These are phyloP conservation scores for Panaeolus cyanescens DNA, from an alignment of 768 basidiomycete genomes.

Conservation along the genomic window DNA sequence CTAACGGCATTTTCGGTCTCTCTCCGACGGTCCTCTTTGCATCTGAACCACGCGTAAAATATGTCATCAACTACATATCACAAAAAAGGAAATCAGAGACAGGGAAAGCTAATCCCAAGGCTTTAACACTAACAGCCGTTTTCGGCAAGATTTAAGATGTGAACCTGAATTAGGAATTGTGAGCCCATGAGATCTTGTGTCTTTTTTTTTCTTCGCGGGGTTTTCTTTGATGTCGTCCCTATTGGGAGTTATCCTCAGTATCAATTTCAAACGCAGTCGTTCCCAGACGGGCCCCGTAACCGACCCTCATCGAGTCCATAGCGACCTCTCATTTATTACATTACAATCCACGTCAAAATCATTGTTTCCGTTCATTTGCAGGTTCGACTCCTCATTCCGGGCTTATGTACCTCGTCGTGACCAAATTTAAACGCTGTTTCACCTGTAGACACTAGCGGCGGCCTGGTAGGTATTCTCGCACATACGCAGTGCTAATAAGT, in stretches of 20 bases:
- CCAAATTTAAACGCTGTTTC: background rate
- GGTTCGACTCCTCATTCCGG: background rate
- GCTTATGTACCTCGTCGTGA: background rate
- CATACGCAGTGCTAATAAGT: background rate
- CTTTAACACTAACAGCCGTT: constrained; percentile 29
- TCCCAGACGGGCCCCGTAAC: constrained; percentile 21
- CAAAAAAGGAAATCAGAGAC: constrained; percentile 45
- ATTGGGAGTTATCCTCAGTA: constrained; percentile 14
- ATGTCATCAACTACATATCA: constrained; percentile 35
- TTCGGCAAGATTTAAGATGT: constrained; percentile 50
- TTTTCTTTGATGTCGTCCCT: constrained; percentile 32
- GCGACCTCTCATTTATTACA: constrained; percentile 18
- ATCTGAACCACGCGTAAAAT: constrained; percentile 43
- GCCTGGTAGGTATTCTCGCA: background rate
- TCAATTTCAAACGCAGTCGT: no score
- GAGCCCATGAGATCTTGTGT: constrained; percentile 39
- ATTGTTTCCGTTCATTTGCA: constrained; percentile 12
- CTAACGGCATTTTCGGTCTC: constrained; percentile 36
- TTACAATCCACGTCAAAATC: constrained; percentile 3
- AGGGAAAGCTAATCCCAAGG: constrained; percentile 15
- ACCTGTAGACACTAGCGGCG: background rate
- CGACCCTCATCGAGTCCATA: constrained; percentile 27
- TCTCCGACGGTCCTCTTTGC: constrained; percentile 27
- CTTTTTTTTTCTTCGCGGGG: constrained; percentile 32
- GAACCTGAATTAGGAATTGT: constrained; percentile 28